Conservation (phyloP, 257 asterid species). For the Perilla frutescens region DNA sequence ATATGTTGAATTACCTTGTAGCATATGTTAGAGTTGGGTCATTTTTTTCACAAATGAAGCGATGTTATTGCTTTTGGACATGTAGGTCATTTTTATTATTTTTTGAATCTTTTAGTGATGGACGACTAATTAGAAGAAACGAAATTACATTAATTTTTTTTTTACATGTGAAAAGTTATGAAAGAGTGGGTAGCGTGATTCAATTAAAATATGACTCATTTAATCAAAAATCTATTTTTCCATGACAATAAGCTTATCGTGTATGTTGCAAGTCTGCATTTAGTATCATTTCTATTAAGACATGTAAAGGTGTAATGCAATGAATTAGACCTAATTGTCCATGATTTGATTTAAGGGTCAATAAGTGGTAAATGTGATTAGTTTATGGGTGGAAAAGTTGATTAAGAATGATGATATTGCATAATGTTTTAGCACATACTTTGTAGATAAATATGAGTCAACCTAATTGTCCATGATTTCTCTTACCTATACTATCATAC, state of each 20-base stretch:
- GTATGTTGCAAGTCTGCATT: not conserved
- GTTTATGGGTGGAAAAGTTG: not conserved
- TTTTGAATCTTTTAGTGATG: not conserved
- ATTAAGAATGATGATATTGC: not conserved
- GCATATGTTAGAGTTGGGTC: not conserved
- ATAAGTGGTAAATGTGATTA: constrained; percentile 1
- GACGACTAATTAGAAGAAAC: not conserved
- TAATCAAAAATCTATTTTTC: not conserved
- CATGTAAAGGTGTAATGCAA: not conserved
- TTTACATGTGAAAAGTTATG: not conserved
- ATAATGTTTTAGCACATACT: not conserved
- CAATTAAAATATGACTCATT: not conserved
- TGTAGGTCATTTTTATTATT: not conserved
- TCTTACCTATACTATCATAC: not conserved
- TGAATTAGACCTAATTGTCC: not conserved
- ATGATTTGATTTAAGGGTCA: not conserved
- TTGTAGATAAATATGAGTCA: not conserved
- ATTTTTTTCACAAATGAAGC: not conserved
- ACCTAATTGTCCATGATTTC: not conserved
- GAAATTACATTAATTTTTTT: not conserved
- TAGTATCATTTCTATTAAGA: not conserved
- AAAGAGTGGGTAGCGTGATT: not conserved
- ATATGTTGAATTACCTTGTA: constrained; percentile 4
- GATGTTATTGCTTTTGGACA: not conserved
- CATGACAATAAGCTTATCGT: not conserved